Conservation (phyloP, 495 filamentous ascomycete genomes). For the Glonium stellatum region DNA sequence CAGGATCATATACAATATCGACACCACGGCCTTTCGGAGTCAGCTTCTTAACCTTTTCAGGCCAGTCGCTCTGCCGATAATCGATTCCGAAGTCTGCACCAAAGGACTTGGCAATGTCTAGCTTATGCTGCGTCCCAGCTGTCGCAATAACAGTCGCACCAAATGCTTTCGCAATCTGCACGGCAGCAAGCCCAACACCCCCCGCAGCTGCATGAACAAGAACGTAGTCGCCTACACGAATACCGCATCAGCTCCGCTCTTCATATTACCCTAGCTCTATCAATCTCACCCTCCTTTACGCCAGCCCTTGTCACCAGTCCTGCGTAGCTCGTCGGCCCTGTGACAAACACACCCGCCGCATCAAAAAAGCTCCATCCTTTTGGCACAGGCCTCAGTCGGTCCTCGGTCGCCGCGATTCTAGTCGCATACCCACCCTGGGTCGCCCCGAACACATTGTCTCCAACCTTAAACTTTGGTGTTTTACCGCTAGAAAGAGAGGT, state of each 20-base stretch:
- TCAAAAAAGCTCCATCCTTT: slow-evolving; percentile 73
- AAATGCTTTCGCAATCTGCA: slow-evolving; percentile 86
- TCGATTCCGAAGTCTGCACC: slow-evolving; percentile 80
- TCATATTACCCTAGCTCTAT: background rate
- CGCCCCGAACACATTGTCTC: slow-evolving; percentile 81
- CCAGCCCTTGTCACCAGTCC: slow-evolving; percentile 71
- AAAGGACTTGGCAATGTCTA: slow-evolving; percentile 67
- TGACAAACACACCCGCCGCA: slow-evolving; percentile 85
- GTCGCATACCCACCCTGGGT: slow-evolving; percentile 83
- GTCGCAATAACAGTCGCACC: slow-evolving; percentile 89
- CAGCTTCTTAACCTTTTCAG: slow-evolving; percentile 67
- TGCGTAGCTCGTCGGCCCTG: slow-evolving; percentile 83
- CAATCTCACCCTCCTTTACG: slow-evolving; percentile 50
- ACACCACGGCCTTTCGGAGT: slow-evolving; percentile 66
- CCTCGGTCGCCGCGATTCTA: slow-evolving; percentile 59
- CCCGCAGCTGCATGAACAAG: slow-evolving; percentile 90
- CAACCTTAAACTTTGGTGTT: slow-evolving; percentile 56
- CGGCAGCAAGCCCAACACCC: slow-evolving; percentile 83
- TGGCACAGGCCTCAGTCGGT: slow-evolving; percentile 63
- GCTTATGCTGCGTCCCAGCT: slow-evolving; percentile 68
- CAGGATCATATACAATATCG: slow-evolving; percentile 86
- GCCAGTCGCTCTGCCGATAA: slow-evolving; percentile 67
- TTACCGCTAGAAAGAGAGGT: slow-evolving; percentile 34
- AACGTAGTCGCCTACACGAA: slow-evolving; percentile 60
- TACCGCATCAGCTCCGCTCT: slow-evolving; percentile 1